Percentiles rank a stretch among this genome's conserved stretches.
phyloP scores from a whole-genome alignment of 306 rosid genomes.

The Arachis hypogaea region DNA sequence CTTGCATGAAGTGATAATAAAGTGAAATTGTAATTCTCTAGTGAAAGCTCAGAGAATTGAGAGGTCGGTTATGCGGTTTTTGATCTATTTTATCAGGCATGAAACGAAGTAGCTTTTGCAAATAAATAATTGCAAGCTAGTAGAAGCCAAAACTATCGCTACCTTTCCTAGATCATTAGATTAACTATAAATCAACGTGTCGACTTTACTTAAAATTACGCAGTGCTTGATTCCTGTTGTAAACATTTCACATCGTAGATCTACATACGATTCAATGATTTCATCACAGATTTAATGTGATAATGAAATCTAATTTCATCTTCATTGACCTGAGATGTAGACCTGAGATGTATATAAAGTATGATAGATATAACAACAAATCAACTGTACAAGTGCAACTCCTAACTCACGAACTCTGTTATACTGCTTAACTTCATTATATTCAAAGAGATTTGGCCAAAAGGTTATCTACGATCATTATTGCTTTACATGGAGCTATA shows the following conservation, averaged over 20 bases:
- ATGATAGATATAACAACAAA: too few relatives aligned
- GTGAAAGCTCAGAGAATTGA: not conserved
- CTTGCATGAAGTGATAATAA: not conserved
- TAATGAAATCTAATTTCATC: too few relatives aligned
- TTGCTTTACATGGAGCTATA: slow-evolving; percentile 3
- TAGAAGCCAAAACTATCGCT: not conserved
- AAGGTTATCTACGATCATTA: not conserved
- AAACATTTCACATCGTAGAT: slow-evolving; percentile 23
- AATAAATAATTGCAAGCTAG: too few relatives aligned
- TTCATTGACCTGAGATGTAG: too few relatives aligned
- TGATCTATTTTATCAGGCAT: not conserved
- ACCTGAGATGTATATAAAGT: too few relatives aligned
- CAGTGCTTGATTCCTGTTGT: too few relatives aligned
- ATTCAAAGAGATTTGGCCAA: not conserved
- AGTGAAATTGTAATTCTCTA: slow-evolving; percentile 10
- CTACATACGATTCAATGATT: slow-evolving; percentile 20
- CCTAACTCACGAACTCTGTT: too few relatives aligned
- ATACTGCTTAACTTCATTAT: too few relatives aligned
- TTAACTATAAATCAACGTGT: too few relatives aligned
- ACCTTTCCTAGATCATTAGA: not conserved
- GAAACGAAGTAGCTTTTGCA: not conserved
- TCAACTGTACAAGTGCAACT: too few relatives aligned
- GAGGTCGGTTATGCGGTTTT: not conserved
- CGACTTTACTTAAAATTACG: too few relatives aligned
- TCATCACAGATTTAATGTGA: too few relatives aligned